Evolutionary conservation across 306 rosid species (phyloP), one percentile per base, ranked within the genome.

Genomic region (Abrus pulchellus): DNA sequence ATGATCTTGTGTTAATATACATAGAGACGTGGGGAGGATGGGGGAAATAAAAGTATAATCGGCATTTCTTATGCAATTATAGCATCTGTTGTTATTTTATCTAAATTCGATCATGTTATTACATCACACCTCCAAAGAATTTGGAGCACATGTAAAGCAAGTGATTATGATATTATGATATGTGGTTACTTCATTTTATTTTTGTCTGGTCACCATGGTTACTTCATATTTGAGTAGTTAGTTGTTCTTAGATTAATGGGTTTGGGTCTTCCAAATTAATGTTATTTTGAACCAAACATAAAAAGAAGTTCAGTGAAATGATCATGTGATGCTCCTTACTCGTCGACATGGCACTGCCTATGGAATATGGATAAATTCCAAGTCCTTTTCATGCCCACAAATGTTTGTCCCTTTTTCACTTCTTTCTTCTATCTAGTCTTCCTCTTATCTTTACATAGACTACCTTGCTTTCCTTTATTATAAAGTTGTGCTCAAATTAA

Each of bases 341-440:
- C 80, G 84, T 29, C 5, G 5, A 80, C 48, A 32, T 80, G 87
- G 36, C 79, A 68, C 9, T 44, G 70, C 68, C 6, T 32, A 13
- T 72, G 77, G 86, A 72, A 3, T 14, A 36, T 65, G 80, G 79
- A 75, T 69, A 27, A 69, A 33, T 72, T 53, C 44, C 52, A 80
- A 62, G 72, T 76, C 75, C 65, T 45, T 80, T 68, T 79, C 83
- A 67, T 36, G 27, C 9, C 36, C 13, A 1, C 5, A 0, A 33
- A 3, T 43, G 29, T 12, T 28, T 56, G 57, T 32, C 59, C 33
- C 14, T 7, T 60, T 1, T 30, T 12, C 11, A 13, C 4, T 5
- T 38, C 5, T 34, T 20, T 20, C 20, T 20, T 20, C 20, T 20
- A 20, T 61, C 67, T 11, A 61, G 33, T 61, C 44, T 12, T 38